phyloP scores from a whole-genome alignment of 345 rosid species.

The Eucalyptus globulus region DNA sequence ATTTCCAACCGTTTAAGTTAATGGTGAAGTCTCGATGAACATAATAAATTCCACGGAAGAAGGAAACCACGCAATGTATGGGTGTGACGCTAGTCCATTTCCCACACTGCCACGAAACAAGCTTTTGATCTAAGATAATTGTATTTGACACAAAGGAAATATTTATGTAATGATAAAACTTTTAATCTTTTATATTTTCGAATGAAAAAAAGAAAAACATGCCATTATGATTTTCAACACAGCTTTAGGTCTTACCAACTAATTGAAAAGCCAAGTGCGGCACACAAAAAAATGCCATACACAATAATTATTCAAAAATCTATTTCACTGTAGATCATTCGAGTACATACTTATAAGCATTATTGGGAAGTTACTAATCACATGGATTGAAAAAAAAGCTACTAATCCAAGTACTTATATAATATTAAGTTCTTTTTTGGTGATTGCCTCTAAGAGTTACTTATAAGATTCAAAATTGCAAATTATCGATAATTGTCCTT shows the following conservation, averaged over 20 bases:
- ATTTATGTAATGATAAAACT: neutral
- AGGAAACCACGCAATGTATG: neutral
- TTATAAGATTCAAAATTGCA: neutral
- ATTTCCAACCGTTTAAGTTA: neutral
- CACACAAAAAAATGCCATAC: no score
- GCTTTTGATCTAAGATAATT: neutral
- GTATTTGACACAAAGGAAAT: neutral
- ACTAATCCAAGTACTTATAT: no score
- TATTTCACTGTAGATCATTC: no score
- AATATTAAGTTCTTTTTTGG: no score
- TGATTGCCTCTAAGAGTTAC: no score
- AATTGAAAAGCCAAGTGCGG: no score
- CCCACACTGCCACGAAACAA: neutral
- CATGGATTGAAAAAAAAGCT: no score
- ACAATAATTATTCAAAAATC: no score
- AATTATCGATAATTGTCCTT: neutral
- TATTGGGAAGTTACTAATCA: no score
- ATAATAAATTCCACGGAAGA: neutral
- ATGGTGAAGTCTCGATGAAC: neutral
- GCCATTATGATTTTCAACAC: neutral
- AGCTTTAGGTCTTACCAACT: no score
- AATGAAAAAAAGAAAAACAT: neutral
- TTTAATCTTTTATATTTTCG: neutral
- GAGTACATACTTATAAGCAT: no score
- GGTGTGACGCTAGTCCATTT: neutral